Base-by-base conservation (phyloP, 225 moss, liverwort and hornwort species). In the Bryum argenteum region DNA sequence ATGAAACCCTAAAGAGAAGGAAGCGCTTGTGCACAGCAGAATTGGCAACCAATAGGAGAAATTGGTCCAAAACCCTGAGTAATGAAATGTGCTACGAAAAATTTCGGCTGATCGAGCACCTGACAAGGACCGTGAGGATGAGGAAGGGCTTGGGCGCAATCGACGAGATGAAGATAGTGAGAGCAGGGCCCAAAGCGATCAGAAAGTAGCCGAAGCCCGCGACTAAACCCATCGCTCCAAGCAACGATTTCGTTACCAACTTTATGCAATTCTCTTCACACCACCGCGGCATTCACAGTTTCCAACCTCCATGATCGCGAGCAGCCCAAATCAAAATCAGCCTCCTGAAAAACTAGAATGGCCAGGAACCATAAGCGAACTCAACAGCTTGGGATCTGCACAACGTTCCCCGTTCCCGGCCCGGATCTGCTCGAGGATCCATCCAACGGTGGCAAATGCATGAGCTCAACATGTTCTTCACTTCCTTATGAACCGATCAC, bases 191-290 rank as follows among this genome's bases (percentile, higher is more conserved):
- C 19, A 98, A 61, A 23, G 94, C 87, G 33, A 98, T 90, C 74
- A 98, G 63, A 54, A 88, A 80, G 77, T 98, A 98, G 47, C 97
- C 97, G 13, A 81, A 76, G 17, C 97, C 97, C 24, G 81, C 82
- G 1, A 73, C 75, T 18, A 85, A 75, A 70, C 91, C 93, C 97
- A 98, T 98, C 15, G 17, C 48, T 48, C 17, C 13, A 11, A 62
- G 16, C 12, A 51, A 0, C 5, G 7, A 33, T 33, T 17, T 39
- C 54, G 10, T 48, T 16, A 48, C 18, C 14, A 18, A 43, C 26
- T 63, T 41, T 63, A 23, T 39, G 54, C 9, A 9, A 22, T n/a
- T 20, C 10, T 41, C 42, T 22, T 58, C 48, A 47, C 20, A 0
- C 16, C 21, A 73, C 57, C 47, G 8, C 47, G 12, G 45, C 44